Evolutionary conservation across 257 asterid genomes (phyloP), one percentile per base, ranked within the genome.

Genomic region (Capsicum pubescens): DNA sequence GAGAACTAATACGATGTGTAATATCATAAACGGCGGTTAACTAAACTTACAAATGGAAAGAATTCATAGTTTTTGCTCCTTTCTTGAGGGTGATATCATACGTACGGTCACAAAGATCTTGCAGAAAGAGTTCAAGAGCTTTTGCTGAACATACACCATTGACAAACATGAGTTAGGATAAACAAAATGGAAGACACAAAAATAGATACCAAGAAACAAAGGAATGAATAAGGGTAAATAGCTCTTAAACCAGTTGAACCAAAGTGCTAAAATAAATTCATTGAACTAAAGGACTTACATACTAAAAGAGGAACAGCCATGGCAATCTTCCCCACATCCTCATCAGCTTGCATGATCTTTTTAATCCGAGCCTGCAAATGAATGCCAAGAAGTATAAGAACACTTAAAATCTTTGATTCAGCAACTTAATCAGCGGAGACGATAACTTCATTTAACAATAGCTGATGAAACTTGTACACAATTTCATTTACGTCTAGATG

Each of bases 311-410:
- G 98, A 14, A 94, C 98, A 77, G 94, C 95, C 96, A 92, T 88
- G 7, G 98, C 98, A 84, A 93, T 94, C 92, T 94, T 94, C 80
- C 98, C 98, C 56, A 93, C 90, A 8, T 94, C 98, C 88, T 94
- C 98, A 88, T 94, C 97, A 52, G 98, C 90, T 90, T 94, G 98
- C 98, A 94, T 94, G 61, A 94, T 94, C 89, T 93, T 94, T 86
- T 94, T 94, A 26, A 93, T 94, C 84, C 98, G 93, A 68, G 93
- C 91, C 97, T 93, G 91, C 85, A 83, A 87, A 72, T 5, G 52
- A 76, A 50, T 52, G 81, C 12, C 26, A 76, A 52, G 60, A 19
- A 6, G 12, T 76, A 68, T 61, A 67, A 82, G 68, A 67, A 17
- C 68, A 52, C 48, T 52, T 76, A 26, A 14, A 76, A 76, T 50